Conservation (phyloP, 1,139 yeast species). For the Pneumocystis murina region DNA sequence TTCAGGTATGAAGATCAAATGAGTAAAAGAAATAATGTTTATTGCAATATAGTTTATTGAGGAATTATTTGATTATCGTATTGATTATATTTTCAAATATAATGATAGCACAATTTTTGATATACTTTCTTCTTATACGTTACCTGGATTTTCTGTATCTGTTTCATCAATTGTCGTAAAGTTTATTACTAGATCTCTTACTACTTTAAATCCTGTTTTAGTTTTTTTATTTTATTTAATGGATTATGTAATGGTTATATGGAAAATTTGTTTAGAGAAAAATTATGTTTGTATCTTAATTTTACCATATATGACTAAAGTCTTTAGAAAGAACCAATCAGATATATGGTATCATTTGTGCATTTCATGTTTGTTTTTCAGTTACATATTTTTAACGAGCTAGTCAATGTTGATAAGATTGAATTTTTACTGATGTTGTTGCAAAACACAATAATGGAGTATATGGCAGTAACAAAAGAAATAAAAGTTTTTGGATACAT, state of each 20-base stretch:
- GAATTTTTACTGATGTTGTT: not conserved
- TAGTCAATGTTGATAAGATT: not conserved
- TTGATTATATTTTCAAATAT: not conserved
- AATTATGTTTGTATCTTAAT: not conserved
- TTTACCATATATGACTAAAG: not conserved
- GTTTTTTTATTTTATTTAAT: not conserved
- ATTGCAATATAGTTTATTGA: not conserved
- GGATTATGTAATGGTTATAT: not conserved
- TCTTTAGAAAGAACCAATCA: not conserved
- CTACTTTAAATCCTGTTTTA: not conserved
- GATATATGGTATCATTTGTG: not conserved
- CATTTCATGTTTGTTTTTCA: not conserved
- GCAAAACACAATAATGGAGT: not conserved
- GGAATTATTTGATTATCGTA: not conserved
- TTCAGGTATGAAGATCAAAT: not conserved
- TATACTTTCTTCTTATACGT: not conserved
- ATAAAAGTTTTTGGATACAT: not conserved
- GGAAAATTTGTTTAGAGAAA: not conserved
- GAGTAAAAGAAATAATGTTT: not conserved
- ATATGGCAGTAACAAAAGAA: not conserved
- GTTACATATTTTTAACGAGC: not conserved
- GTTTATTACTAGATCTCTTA: not conserved
- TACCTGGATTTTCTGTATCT: not conserved
- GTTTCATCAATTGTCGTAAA: not conserved
- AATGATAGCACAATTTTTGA: not conserved